Percentiles rank a stretch among this genome's conserved stretches.
Evolutionary conservation across 2,329 filamentous ascomycete species (phyloP).

Genomic region (Didymosphaeria variabile): DNA sequence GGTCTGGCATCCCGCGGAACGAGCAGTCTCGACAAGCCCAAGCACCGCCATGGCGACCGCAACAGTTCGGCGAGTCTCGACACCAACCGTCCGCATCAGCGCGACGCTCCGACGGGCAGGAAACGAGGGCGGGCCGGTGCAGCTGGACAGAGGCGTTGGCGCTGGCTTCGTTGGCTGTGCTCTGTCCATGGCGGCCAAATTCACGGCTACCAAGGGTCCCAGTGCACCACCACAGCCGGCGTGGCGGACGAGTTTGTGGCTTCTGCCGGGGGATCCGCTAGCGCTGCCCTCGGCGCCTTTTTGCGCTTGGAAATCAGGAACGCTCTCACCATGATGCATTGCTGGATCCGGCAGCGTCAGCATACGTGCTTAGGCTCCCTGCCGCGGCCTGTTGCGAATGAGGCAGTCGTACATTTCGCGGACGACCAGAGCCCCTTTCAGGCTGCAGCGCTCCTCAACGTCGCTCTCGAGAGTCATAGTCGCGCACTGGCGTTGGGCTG

Average conservation of each 20-base stretch:
- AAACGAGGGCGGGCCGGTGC: conserved; percentile 5
- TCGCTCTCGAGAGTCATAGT: background rate
- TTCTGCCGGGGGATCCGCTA: background rate
- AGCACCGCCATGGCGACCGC: background rate
- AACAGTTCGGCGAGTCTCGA: background rate
- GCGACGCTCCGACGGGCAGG: background rate
- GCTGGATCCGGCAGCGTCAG: background rate
- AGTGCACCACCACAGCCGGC: background rate
- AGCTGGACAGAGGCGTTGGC: conserved; percentile 3
- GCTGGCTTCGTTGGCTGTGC: background rate
- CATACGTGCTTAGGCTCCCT: background rate
- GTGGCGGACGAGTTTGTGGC: background rate
- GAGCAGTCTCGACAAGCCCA: background rate
- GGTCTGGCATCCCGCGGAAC: background rate
- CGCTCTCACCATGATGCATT: background rate
- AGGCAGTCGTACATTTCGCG: background rate
- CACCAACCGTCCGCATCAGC: background rate
- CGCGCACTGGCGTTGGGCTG: background rate
- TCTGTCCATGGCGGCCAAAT: background rate
- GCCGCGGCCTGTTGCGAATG: background rate
- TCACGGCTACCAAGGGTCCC: background rate
- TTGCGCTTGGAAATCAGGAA: background rate
- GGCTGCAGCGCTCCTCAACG: background rate
- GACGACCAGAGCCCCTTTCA: too few relatives aligned
- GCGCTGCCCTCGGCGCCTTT: too few relatives aligned